Evolutionary conservation across 106 monocot species (phyloP), one percentile per base, ranked within the genome.

Genomic region (Phalaenopsis equestris): DNA sequence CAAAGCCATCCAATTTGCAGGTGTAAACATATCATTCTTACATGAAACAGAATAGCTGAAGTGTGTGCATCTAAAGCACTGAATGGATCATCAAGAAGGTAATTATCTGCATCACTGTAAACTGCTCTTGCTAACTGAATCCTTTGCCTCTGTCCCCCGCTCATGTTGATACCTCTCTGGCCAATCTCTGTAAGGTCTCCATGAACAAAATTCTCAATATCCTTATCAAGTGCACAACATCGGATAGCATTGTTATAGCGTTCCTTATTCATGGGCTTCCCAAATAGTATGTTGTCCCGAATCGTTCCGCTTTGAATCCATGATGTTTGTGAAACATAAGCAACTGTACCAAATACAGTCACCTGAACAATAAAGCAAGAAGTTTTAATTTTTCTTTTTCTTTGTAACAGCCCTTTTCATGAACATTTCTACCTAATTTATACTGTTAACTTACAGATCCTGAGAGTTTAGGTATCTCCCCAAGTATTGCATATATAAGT

Each of bases 41-140:
- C 96, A 74, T 90, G 68, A 73, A 96, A 96, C 47, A 96, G 88
- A 38, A 82, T 83, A 38, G 93, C 84, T 70, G 88, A 91, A 3
- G 96, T 96, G 49, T 96, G 93, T 3, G 96, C 96, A 86, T 93
- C 96, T 0, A 96, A 91, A 43, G 96, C 96, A 81, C 96, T 96
- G 77, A 96, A 96, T 23, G 96, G 96, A 76, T 96, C 96, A 82
- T 96, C 96, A 23, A 96, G 90, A 39, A 94, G 88, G 82, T 94
- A 96, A 37, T 81, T 79, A 79, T 96, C 96, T 12, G 90, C 90
- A 81, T 96, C 93, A 73, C 72, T 90, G 72, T 94, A 96, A 8
- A 94, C 90, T 19, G 93, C 96, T 86, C 96, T 82, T 10, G 96
- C 96, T 3, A 96, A 83, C 74, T 96, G 96, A 82, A 94, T 87